Conservation (phyloP, 2,329 filamentous ascomycete genomes). For the Colletotrichum noveboracense region DNA sequence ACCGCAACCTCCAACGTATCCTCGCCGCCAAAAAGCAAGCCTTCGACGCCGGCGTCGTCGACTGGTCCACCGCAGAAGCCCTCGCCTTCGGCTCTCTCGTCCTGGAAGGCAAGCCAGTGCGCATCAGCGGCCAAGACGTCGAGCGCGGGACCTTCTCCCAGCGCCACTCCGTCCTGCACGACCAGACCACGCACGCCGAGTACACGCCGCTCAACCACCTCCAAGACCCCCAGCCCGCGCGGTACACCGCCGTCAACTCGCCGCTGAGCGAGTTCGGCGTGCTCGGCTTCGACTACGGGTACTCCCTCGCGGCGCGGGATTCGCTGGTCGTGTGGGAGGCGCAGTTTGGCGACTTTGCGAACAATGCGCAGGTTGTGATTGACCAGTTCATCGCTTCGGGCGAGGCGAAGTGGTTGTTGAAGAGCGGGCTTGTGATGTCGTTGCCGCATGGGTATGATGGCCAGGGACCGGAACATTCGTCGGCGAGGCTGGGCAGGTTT, state of each 20-base stretch:
- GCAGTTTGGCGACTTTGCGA: constrained; percentile 99
- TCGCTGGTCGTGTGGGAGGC: constrained; percentile 99
- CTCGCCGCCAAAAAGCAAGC: constrained; percentile 87
- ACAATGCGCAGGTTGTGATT: constrained; percentile 98
- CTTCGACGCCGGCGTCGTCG: constrained; percentile 88
- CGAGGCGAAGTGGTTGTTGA: constrained; percentile 98
- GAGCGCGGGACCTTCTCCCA: constrained; percentile 99
- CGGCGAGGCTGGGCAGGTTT: constrained; percentile 94
- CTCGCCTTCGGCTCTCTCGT: constrained; percentile 92
- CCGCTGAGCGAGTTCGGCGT: constrained; percentile 74
- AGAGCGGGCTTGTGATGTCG: constrained; percentile 94
- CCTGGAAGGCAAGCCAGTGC: constrained; percentile 92
- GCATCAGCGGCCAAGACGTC: constrained; percentile 97
- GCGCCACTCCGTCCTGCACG: constrained; percentile 94
- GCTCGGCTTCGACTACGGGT: constrained; percentile 97
- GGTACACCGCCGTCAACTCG: constrained; percentile 96
- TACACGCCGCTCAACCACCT: constrained; percentile 92
- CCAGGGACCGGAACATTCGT: constrained; percentile 97
- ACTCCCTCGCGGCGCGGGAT: constrained; percentile 94
- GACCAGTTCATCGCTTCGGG: constrained; percentile 98
- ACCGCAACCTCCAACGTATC: constrained; percentile 97
- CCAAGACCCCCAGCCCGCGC: constrained; percentile 80
- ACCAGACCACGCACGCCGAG: constrained; percentile 90
- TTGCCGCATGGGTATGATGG: constrained; percentile 98
- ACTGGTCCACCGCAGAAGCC: constrained; percentile 97